These are phyloP conservation scores for Mortierella sp. DNA, from an alignment of 371 early-diverging fungal genomes.

Conservation along the genomic window DNA sequence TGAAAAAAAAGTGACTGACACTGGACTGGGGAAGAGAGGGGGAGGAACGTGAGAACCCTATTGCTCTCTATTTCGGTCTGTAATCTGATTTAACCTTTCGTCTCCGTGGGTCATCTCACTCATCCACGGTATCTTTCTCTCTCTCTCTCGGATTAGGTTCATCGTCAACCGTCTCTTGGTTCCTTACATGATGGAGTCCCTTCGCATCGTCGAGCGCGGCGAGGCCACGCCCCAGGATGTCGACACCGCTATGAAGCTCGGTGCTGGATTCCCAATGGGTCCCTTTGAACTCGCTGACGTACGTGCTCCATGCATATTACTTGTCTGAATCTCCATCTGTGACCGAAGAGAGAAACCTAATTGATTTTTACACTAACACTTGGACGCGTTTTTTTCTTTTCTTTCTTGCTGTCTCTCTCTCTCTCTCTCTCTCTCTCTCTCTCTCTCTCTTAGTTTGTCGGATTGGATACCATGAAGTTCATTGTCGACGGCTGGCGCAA, in stretches of 20 bases:
- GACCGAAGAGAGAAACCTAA: no score
- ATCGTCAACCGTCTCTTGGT: constrained; percentile 96
- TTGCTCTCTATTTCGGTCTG: neutral
- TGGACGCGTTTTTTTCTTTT: no score
- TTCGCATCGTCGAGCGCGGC: constrained; percentile 90
- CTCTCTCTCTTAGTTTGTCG: constrained; percentile 78
- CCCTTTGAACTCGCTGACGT: constrained; percentile 94
- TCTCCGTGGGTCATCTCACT: neutral
- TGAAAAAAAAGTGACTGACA: neutral
- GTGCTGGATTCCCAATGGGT: constrained; percentile 99
- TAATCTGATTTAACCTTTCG: neutral
- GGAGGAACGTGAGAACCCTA: neutral
- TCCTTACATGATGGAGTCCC: constrained; percentile 95
- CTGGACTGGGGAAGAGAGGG: neutral
- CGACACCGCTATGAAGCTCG: constrained; percentile 97
- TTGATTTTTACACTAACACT: no score
- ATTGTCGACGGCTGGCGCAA: constrained; percentile 91
- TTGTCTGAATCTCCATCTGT: neutral
- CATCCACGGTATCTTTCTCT: neutral
- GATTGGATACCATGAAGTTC: constrained; percentile 95
- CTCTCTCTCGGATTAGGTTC: constrained; percentile 64
- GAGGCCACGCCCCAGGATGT: constrained; percentile 91
- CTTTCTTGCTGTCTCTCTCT: neutral
- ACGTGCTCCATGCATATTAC: constrained; percentile 43
- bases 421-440: constrained; percentile 4